Conservation (phyloP, 345 rosid genomes). For the Stellera chamaejasme region DNA sequence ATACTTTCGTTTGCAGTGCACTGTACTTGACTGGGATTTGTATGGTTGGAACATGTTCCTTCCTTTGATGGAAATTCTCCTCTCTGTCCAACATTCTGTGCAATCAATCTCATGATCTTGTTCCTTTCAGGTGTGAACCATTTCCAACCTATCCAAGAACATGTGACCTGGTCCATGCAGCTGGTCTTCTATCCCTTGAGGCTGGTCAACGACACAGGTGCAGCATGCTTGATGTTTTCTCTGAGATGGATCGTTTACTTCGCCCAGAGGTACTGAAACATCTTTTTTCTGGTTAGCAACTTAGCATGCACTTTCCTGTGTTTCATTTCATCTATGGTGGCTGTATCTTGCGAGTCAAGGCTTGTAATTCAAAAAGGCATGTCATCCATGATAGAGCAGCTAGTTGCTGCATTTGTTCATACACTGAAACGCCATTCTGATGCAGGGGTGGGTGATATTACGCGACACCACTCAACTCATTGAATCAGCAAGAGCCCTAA, state of each 20-base stretch:
- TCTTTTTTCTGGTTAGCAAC: not conserved
- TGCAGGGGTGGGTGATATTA: conserved; percentile 96
- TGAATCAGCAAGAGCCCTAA: conserved; percentile 68
- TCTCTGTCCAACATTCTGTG: not conserved
- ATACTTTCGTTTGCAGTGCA: not conserved
- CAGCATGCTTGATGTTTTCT: conserved; percentile 46
- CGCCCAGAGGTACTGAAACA: conserved; percentile 82
- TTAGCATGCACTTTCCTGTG: not conserved
- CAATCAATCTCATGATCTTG: conserved; percentile 2
- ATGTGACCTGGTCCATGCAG: conserved; percentile 89
- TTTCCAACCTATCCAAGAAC: conserved; percentile 95
- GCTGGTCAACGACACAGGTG: conserved; percentile 39
- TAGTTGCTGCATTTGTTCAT: not conserved
- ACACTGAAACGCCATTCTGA: conserved; percentile 1
- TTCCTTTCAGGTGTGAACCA: conserved; percentile 75
- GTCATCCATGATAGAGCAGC: too few species aligned
- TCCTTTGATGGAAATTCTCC: not conserved
- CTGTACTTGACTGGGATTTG: not conserved
- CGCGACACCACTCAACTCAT: conserved; percentile 63
- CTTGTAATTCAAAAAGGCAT: too few species aligned
- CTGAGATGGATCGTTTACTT: conserved; percentile 85
- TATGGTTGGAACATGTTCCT: not conserved
- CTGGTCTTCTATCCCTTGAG: conserved; percentile 68
- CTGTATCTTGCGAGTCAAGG: too few species aligned
- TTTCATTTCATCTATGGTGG: not conserved